These are phyloP conservation scores for Corinectria fuckeliana DNA, from an alignment of 2,329 filamentous ascomycete genomes.

Conservation along the genomic window DNA sequence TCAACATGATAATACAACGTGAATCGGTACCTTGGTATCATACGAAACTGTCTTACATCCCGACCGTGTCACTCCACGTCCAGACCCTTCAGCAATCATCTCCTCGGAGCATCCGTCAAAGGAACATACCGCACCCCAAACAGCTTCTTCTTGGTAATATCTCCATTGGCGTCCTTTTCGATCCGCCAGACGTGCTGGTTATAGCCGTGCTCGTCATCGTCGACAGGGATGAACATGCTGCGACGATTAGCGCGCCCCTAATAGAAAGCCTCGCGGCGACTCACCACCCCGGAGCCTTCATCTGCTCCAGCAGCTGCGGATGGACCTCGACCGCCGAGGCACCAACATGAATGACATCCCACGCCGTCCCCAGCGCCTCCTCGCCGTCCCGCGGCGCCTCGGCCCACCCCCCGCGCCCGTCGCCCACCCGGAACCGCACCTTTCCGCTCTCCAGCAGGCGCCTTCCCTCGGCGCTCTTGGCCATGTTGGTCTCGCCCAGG, in stretches of 20 bases:
- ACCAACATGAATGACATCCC: slow-evolving; percentile 95
- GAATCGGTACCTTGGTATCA: too few relatives aligned
- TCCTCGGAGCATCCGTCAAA: slow-evolving; percentile 70
- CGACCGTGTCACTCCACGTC: background rate
- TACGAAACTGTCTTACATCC: background rate
- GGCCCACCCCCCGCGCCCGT: slow-evolving; percentile 71
- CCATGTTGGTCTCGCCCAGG: slow-evolving; percentile 70
- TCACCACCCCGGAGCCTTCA: slow-evolving; percentile 75
- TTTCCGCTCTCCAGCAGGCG: slow-evolving; percentile 66
- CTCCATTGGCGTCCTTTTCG: slow-evolving; percentile 72
- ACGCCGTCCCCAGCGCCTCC: slow-evolving; percentile 62
- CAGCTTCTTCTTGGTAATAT: slow-evolving; percentile 64
- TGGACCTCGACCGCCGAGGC: slow-evolving; percentile 82
- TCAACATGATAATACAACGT: too few relatives aligned
- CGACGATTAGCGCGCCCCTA: slow-evolving; percentile 15
- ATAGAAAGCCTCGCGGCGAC: slow-evolving; percentile 9
- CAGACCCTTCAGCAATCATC: background rate
- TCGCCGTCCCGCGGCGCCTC: slow-evolving; percentile 52
- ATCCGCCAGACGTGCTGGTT: slow-evolving; percentile 76
- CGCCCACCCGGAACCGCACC: slow-evolving; percentile 76
- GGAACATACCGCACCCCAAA: slow-evolving; percentile 81
- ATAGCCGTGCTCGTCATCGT: slow-evolving; percentile 54
- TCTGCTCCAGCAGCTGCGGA: slow-evolving; percentile 73
- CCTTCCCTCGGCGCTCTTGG: slow-evolving; percentile 64
- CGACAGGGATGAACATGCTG: slow-evolving; percentile 79